These are phyloP conservation scores for Jatropha curcas DNA, from an alignment of 345 rosid genomes.

Conservation along the genomic window DNA sequence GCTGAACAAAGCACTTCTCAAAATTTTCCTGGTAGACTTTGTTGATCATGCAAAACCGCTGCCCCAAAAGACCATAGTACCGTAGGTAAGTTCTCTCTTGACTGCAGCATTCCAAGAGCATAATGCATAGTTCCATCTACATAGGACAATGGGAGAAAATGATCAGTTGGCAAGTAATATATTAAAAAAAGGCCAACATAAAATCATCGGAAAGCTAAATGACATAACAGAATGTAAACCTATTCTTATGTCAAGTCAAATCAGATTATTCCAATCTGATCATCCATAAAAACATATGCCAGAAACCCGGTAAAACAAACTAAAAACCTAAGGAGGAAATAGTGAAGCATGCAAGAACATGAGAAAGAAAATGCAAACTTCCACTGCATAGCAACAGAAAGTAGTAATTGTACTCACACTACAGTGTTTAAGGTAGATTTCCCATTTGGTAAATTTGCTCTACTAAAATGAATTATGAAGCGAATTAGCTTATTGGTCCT, in stretches of 20 bases:
- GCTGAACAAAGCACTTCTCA: conserved; percentile 87
- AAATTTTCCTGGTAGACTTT: conserved; percentile 88
- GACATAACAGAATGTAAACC: neutral
- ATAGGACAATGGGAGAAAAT: conserved; percentile 21
- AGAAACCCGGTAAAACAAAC: neutral
- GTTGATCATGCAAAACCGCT: conserved; percentile 94
- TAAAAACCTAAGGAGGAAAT: neutral
- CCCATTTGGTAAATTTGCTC: neutral
- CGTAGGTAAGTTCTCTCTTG: conserved; percentile 96
- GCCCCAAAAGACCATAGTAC: conserved; percentile 85
- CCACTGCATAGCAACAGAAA: too few relatives aligned
- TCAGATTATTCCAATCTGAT: too few relatives aligned
- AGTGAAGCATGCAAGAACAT: neutral
- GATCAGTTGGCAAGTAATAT: neutral
- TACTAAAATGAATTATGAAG: too few relatives aligned
- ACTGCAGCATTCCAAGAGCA: conserved; percentile 95
- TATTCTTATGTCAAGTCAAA: too few relatives aligned
- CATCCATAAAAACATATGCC: neutral
- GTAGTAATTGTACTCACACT: too few relatives aligned
- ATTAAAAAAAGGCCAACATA: neutral
- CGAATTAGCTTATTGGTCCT: neutral
- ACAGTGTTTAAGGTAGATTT: neutral
- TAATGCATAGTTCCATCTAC: conserved; percentile 92
- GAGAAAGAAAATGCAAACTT: neutral
- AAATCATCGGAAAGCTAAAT: neutral